Conservation (phyloP, 352 stramenopile genomes). For the Aphanomyces euteiches region DNA sequence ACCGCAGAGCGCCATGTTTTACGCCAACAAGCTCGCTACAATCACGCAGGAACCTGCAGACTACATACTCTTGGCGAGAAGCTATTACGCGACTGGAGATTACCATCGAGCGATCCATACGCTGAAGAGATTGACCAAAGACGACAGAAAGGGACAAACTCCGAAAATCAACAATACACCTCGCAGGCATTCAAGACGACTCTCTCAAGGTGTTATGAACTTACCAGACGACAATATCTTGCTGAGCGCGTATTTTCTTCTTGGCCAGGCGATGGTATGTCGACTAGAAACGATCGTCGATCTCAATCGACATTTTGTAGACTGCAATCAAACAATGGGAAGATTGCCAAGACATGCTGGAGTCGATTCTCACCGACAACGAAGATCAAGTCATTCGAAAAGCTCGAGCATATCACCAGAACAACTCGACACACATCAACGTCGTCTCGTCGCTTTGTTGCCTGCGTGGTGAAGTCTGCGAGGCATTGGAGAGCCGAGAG, state of each 20-base stretch:
- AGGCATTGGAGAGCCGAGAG: constrained; percentile 77
- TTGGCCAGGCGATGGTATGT: constrained; percentile 66
- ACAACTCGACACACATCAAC: constrained; percentile 47
- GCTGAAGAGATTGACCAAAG: constrained; percentile 50
- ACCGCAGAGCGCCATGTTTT: constrained; percentile 27
- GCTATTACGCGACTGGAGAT: constrained; percentile 62
- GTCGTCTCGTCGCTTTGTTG: constrained; percentile 73
- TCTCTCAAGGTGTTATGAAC: not conserved
- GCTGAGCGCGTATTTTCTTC: constrained; percentile 51
- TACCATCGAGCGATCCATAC: constrained; percentile 75
- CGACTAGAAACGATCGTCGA: constrained; percentile 1
- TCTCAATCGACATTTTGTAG: not conserved
- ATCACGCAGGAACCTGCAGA: constrained; percentile 45
- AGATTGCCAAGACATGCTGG: constrained; percentile 70
- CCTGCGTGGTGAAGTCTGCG: constrained; percentile 79
- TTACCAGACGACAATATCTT: constrained; percentile 32
- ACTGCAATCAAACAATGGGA: constrained; percentile 71
- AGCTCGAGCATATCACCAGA: constrained; percentile 31
- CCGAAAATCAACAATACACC: constrained; percentile 32
- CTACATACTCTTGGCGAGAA: constrained; percentile 72
- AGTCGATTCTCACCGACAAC: constrained; percentile 52
- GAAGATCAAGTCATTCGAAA: constrained; percentile 48
- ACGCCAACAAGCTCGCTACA: constrained; percentile 45
- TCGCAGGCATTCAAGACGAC: constrained; percentile 18
- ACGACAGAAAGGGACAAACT: constrained; percentile 31